Evolutionary conservation across 177 flowering plant species (phyloP).

Genomic region (Tripterygium wilfordii): DNA sequence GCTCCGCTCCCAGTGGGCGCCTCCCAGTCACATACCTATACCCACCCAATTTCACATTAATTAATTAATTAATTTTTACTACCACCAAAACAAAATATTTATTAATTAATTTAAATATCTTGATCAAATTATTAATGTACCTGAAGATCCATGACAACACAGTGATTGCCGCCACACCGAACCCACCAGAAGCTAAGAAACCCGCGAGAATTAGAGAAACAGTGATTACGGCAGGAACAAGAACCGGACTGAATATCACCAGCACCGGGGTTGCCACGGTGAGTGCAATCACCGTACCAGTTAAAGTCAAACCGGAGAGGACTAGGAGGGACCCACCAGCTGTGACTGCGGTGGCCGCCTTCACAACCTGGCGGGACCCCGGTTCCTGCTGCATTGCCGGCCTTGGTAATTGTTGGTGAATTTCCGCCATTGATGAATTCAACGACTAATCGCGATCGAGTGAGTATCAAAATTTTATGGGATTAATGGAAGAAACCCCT

Average conservation of each 20-base stretch:
- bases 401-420: not conserved
- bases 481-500: too few relatives aligned
- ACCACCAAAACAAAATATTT: too few relatives aligned
- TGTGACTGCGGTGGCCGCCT: conserved; percentile 28
- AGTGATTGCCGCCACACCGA: conserved; percentile 21
- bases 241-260: conserved; percentile 31
- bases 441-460: too few relatives aligned
- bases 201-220: conserved; percentile 15
- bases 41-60: too few relatives aligned
- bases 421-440: conserved; percentile 21
- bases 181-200: conserved; percentile 26
- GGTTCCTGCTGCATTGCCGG: conserved; percentile 2
- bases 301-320: conserved; percentile 24
- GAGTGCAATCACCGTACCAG: conserved; percentile 19
- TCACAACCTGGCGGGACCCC: conserved; percentile 17
- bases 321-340: conserved; percentile 27
- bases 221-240: conserved; percentile 25
- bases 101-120: too few relatives aligned
- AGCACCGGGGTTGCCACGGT: conserved; percentile 23
- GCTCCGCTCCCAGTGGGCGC: conserved; percentile 24
- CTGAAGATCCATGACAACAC: conserved; percentile 28
- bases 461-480: too few relatives aligned
- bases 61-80: too few relatives aligned
- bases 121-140: not conserved
- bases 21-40: conserved; percentile 22